Evolutionary conservation across 1,284 basidiomycete species (phyloP).

Genomic region (Pseudozyma sp.): DNA sequence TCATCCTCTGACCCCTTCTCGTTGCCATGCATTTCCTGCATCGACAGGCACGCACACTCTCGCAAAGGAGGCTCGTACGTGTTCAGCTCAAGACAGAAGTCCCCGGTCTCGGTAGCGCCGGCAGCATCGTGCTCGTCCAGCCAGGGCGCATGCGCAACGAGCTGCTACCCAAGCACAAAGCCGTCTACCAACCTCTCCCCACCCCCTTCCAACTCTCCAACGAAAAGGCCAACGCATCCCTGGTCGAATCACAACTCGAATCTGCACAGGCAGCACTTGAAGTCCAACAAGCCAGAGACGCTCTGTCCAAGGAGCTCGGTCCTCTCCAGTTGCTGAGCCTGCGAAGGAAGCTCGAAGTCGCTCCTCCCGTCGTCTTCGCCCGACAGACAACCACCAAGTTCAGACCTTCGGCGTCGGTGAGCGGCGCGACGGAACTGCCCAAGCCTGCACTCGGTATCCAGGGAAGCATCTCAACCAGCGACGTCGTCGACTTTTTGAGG

Average conservation of each 20-base stretch:
- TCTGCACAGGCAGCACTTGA: constrained; percentile 19
- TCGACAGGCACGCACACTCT: constrained; percentile 39
- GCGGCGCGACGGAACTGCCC: constrained; percentile 19
- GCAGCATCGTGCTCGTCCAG: constrained; percentile 38
- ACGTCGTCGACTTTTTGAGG: constrained; percentile 33
- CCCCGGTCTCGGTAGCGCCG: constrained; percentile 33
- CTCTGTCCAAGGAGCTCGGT: constrained; percentile 32
- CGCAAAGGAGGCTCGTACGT: constrained; percentile 48
- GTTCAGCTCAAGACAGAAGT: constrained; percentile 34
- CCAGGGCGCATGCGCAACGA: constrained; percentile 51
- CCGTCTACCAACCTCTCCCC: constrained; percentile 41
- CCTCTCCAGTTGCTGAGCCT: constrained; percentile 44
- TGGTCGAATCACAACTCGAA: constrained; percentile 31
- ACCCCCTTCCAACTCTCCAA: constrained; percentile 33
- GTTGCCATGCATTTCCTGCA: not conserved
- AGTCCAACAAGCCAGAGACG: constrained; percentile 25
- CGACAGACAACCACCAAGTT: constrained; percentile 36
- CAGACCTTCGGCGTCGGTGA: not conserved
- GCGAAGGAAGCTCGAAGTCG: constrained; percentile 35
- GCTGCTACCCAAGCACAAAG: constrained; percentile 30
- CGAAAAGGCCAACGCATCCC: constrained; percentile 15
- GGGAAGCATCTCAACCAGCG: constrained; percentile 33
- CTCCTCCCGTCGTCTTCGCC: constrained; percentile 32
- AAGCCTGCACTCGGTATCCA: constrained; percentile 41
- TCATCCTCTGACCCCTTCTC: not conserved